phyloP scores from a whole-genome alignment of 805 yeast genomes.

The Metschnikowia aberdeeniae region DNA sequence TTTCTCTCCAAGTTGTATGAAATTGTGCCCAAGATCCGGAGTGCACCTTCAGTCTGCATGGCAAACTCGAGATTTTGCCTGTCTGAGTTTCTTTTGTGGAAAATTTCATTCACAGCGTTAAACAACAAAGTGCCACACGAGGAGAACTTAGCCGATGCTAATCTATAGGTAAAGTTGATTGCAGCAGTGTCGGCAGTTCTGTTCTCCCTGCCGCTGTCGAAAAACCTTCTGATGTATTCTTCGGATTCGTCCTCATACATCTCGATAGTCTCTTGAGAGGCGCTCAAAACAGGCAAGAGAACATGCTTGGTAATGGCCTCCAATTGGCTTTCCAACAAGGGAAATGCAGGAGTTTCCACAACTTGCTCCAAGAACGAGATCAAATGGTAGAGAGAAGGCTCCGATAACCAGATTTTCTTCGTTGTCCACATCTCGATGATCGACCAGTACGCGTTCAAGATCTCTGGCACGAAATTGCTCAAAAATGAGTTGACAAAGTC shows the following conservation, averaged over 20 bases:
- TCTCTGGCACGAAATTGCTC: constrained; percentile 39
- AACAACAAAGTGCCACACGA: constrained; percentile 31
- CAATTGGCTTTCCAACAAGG: constrained; percentile 33
- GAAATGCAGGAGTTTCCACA: constrained; percentile 37
- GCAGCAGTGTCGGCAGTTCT: constrained; percentile 50
- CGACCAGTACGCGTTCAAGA: constrained; percentile 40
- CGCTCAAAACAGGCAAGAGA: constrained; percentile 39
- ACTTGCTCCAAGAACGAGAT: constrained; percentile 42
- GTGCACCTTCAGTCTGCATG: constrained; percentile 40
- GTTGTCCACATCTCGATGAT: constrained; percentile 41
- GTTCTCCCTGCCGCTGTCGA: constrained; percentile 45
- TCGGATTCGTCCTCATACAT: constrained; percentile 45
- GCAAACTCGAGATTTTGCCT: constrained; percentile 27
- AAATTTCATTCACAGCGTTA: constrained; percentile 30
- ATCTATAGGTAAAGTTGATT: constrained; percentile 41
- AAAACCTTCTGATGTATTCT: constrained; percentile 41
- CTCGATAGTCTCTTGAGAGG: constrained; percentile 36
- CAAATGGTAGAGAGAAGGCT: constrained; percentile 38
- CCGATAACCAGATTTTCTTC: constrained; percentile 37
- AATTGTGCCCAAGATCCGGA: constrained; percentile 38
- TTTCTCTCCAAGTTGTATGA: constrained; percentile 35
- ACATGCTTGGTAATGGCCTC: constrained; percentile 40
- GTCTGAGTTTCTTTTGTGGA: constrained; percentile 29
- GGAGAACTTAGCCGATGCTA: constrained; percentile 37
- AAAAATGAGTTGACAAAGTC: constrained; percentile 32